Evolutionary conservation across 2,329 filamentous ascomycete genomes (phyloP), one percentile per base, ranked within the genome.

Genomic region (Penicillium olsonii): DNA sequence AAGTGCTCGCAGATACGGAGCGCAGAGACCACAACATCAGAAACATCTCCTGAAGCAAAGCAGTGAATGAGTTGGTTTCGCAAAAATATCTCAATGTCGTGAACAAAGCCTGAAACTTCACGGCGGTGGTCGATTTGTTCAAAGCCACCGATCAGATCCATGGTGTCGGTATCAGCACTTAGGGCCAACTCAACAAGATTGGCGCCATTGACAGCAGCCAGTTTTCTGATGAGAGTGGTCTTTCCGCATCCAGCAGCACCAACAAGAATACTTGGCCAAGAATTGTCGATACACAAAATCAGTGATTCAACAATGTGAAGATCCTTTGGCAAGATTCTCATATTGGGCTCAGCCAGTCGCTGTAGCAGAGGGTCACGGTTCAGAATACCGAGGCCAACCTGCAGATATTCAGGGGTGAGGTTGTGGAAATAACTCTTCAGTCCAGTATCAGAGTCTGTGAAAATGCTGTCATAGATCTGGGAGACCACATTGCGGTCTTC

Each of bases 121-220:
- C 92, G 82, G 43, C 87, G 79, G 18, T 89, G 84, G 66, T 99
- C 94, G 15, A 90, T 85, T 71, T 99, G 94, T 68, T 99, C 94
- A 65, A 96, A 99, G 0, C 94, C 94, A 63, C 94, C 94, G 48
- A 99, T 90, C 48, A 99, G 83, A 70, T 99, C 94, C 85, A 96
- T 96, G 1, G 92, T 92, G 68, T 99, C 94, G 37, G 96, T 88
- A 62, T 99, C 95, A 6, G 92, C 87, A 66, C 96, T 99, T 73
- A 99, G 84, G 0, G 92, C 85, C 61, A 97, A 89, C 14, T 90
- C 87, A 26, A 92, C 82, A 3, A 97, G 75, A 1, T 84, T 78
- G 47, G 87, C 87, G 19, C 94, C 94, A 35, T 84, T 83, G 19
- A 87, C 74, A 11, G 87, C 85, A n/a, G 94, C 92, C 22, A 96